Percentiles rank a stretch among this genome's conserved stretches.
Conservation (phyloP, 768 basidiomycete genomes). For the Glaciozyma martinii region DNA sequence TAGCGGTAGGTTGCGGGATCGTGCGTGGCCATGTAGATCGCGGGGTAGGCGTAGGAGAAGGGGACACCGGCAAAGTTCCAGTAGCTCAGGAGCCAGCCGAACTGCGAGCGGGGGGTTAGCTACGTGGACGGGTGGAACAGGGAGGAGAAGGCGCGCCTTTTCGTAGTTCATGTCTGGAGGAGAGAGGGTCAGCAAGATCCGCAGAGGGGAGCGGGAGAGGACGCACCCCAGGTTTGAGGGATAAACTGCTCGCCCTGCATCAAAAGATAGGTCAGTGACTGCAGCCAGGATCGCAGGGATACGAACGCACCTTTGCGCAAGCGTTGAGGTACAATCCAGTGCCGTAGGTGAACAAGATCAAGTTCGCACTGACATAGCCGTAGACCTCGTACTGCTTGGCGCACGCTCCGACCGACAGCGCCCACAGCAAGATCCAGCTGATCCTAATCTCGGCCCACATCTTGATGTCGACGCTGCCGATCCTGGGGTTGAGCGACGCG, state of each 20-base stretch:
- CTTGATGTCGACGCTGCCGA: constrained; percentile 86
- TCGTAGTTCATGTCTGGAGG: constrained; percentile 73
- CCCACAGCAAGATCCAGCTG: constrained; percentile 93
- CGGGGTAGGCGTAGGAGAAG: constrained; percentile 94
- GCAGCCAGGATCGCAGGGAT: neutral
- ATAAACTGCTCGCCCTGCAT: constrained; percentile 62
- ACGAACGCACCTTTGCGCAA: constrained; percentile 44
- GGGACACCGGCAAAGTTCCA: constrained; percentile 63
- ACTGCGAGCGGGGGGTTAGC: constrained; percentile 6
- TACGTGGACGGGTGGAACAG: neutral
- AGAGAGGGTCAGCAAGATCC: neutral
- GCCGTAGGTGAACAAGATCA: constrained; percentile 91
- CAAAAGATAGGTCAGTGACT: constrained; percentile 1
- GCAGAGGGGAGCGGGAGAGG: neutral
- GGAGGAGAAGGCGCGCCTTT: constrained; percentile 47
- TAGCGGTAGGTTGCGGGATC: constrained; percentile 79
- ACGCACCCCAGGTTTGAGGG: constrained; percentile 82
- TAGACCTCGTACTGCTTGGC: constrained; percentile 90
- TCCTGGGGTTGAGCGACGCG: constrained; percentile 81
- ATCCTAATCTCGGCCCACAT: constrained; percentile 73
- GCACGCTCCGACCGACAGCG: constrained; percentile 79
- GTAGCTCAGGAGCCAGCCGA: constrained; percentile 34
- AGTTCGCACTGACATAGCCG: constrained; percentile 90
- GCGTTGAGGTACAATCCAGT: constrained; percentile 96
- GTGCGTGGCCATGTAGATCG: constrained; percentile 94